Evolutionary conservation across 805 yeast species (phyloP).

Genomic region (Pichia sporocuriosa): DNA sequence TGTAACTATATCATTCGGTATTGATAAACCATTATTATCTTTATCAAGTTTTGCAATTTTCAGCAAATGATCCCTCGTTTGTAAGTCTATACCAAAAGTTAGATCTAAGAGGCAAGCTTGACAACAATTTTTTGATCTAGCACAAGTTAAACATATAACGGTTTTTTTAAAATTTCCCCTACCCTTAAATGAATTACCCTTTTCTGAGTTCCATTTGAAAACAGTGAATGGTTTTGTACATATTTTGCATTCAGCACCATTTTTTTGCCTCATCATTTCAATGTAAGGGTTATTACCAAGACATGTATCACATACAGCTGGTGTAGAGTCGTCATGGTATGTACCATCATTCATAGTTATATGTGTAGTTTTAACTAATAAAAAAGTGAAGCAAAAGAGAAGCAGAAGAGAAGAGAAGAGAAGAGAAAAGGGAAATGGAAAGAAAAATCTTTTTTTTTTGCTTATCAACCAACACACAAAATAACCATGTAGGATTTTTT

Average conservation of each 20-base stretch:
- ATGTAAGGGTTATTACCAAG: slow-evolving; percentile 60
- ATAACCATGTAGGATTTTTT: no score
- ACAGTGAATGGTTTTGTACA: slow-evolving; percentile 83
- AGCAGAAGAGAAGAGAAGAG: neutral
- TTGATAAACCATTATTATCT: no score
- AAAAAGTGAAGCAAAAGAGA: neutral
- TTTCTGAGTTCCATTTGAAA: slow-evolving; percentile 51
- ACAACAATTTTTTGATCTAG: slow-evolving; percentile 74
- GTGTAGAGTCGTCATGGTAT: slow-evolving; percentile 27
- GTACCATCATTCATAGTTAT: no score
- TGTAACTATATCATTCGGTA: slow-evolving; percentile 34
- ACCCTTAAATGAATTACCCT: slow-evolving; percentile 18
- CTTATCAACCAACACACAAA: no score
- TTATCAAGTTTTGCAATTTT: slow-evolving; percentile 53
- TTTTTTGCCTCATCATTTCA: slow-evolving; percentile 62
- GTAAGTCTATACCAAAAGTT: slow-evolving; percentile 71
- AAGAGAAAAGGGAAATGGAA: neutral
- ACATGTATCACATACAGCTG: slow-evolving; percentile 69
- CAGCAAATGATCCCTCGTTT: slow-evolving; percentile 72
- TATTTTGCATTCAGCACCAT: slow-evolving; percentile 77
- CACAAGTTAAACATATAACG: slow-evolving; percentile 71
- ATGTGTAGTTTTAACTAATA: no score
- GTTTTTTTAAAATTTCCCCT: slow-evolving; percentile 45
- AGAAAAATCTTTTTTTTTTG: no score
- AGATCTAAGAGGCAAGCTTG: slow-evolving; percentile 83